A percentile compares a stretch with the other conserved stretches of the same genome.
Conservation (phyloP, 176 grass and related monocot genomes). For the Olyra latifolia region DNA sequence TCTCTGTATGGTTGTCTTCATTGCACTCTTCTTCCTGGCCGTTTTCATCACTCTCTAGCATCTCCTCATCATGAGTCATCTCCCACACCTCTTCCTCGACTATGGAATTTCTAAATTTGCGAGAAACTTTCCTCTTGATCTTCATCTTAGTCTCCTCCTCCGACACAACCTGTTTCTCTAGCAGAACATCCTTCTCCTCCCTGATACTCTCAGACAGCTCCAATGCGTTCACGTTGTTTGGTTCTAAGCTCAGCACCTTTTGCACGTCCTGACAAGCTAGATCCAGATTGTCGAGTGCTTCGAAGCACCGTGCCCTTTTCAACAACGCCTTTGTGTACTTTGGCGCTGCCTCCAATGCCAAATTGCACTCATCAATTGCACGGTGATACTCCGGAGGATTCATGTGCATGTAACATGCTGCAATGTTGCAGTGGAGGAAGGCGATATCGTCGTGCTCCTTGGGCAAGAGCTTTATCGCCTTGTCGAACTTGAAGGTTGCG, state of each 20-base stretch:
- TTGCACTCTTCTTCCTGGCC: not conserved
- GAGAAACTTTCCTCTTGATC: conserved; percentile 55
- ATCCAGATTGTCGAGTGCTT: conserved; percentile 65
- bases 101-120: conserved; percentile 47
- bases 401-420: conserved; percentile 84
- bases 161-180: conserved; percentile 37
- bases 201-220: conserved; percentile 58
- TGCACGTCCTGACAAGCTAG: conserved; percentile 58
- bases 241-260: conserved; percentile 50
- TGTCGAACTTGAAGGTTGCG: conserved; percentile 59
- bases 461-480: conserved; percentile 62
- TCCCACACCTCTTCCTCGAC: conserved; percentile 59
- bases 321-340: conserved; percentile 60
- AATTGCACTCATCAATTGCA: conserved; percentile 59
- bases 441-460: conserved; percentile 54
- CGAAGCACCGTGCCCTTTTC: conserved; percentile 72
- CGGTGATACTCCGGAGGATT: conserved; percentile 52
- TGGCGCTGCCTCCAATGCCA: conserved; percentile 56
- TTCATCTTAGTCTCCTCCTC: conserved; percentile 27
- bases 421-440: conserved; percentile 62
- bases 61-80: conserved; percentile 31
- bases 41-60: not conserved
- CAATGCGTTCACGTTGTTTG: conserved; percentile 59
- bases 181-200: conserved; percentile 38
- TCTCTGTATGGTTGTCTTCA: not conserved